These are phyloP conservation scores for Spencermartinsiella europaea DNA, from an alignment of 805 yeast species.

Conservation along the genomic window DNA sequence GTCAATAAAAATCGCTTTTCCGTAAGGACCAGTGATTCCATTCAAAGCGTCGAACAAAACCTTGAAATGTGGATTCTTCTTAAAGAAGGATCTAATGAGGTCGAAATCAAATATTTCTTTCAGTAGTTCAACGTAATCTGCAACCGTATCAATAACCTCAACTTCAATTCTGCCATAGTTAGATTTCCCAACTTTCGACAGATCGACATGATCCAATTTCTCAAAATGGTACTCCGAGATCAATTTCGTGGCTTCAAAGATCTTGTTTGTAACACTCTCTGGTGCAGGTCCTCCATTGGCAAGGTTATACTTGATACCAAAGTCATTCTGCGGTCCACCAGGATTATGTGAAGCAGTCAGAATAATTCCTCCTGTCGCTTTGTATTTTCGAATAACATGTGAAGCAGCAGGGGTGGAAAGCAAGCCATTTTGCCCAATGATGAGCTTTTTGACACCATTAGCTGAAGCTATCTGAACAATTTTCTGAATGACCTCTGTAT, in stretches of 20 bases:
- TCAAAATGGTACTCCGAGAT: conserved; percentile 55
- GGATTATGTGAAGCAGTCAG: conserved; percentile 97
- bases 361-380: conserved; percentile 86
- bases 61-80: conserved; percentile 51
- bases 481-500: conserved; percentile 70
- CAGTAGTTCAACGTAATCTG: conserved; percentile 71
- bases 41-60: conserved; percentile 84
- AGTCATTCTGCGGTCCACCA: conserved; percentile 88
- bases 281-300: conserved; percentile 99
- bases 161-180: conserved; percentile 50
- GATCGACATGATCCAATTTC: conserved; percentile 60
- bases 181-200: conserved; percentile 49
- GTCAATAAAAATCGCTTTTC: conserved; percentile 72
- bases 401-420: conserved; percentile 96
- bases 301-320: conserved; percentile 93
- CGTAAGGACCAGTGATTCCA: conserved; percentile 98
- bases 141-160: conserved; percentile 78
- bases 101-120: conserved; percentile 84
- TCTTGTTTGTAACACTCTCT: conserved; percentile 84
- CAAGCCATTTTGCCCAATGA: conserved; percentile 83
- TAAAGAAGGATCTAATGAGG: conserved; percentile 67
- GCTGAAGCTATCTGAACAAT: conserved; percentile 85
- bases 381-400: conserved; percentile 72
- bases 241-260: conserved; percentile 61
- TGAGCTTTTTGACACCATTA: conserved; percentile 79